Evolutionary conservation across 345 rosid species (phyloP).

Genomic region (Citrus medica): DNA sequence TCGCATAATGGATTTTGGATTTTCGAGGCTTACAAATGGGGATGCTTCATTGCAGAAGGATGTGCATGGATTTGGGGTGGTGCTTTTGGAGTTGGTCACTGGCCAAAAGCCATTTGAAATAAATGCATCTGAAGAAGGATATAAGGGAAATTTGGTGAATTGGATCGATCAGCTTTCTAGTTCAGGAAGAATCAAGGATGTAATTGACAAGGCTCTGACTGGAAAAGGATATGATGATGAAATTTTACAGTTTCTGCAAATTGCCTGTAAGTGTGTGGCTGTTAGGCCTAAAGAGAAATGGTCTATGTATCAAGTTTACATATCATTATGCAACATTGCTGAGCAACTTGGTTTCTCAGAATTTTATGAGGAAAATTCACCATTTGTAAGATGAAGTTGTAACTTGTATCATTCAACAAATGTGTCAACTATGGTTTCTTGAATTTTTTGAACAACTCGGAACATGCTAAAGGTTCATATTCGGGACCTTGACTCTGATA

Average conservation of each 20-base stretch:
- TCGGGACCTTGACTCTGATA: no score
- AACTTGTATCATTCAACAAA: conserved; percentile 20
- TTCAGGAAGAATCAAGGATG: conserved; percentile 46
- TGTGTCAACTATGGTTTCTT: not conserved
- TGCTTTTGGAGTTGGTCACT: conserved; percentile 70
- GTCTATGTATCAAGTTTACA: no score
- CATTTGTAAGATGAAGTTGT: conserved; percentile 6
- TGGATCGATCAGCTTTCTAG: conserved; percentile 59
- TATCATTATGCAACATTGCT: no score
- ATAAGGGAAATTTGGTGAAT: conserved; percentile 68
- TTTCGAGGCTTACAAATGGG: conserved; percentile 63
- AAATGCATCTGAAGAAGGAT: conserved; percentile 40
- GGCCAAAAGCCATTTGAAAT: conserved; percentile 57
- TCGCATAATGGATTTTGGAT: conserved; percentile 69
- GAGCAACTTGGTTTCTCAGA: conserved; percentile 22
- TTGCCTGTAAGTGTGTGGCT: no score
- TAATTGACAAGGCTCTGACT: conserved; percentile 40
- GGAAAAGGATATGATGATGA: conserved; percentile 64
- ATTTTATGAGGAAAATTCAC: conserved; percentile 61
- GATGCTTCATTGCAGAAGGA: conserved; percentile 50
- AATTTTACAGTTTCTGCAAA: conserved; percentile 45
- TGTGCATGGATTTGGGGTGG: conserved; percentile 82
- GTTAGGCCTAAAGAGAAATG: no score
- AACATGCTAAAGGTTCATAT: no score
- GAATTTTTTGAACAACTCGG: not conserved